These are phyloP conservation scores for Anthoceros angustus DNA, from an alignment of 225 moss, liverwort and hornwort species.

Conservation along the genomic window DNA sequence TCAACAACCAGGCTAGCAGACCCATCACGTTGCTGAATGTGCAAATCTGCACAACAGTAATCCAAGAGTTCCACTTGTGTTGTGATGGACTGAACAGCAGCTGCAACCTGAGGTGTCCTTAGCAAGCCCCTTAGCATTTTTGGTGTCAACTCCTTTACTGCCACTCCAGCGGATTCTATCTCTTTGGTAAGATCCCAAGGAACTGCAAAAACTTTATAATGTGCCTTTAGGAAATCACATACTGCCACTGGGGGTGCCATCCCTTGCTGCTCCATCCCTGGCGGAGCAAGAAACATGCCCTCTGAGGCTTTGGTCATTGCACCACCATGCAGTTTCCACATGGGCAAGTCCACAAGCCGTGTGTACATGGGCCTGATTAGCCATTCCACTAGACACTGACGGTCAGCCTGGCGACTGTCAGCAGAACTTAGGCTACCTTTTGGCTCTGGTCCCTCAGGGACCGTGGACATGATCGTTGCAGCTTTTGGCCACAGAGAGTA, in stretches of 20 bases:
- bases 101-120: constrained; percentile 45
- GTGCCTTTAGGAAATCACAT: constrained; percentile 69
- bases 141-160: constrained; percentile 62
- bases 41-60: constrained; percentile 68
- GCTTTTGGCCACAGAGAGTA: constrained; percentile 76
- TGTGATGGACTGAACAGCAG: constrained; percentile 50
- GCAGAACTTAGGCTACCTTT: constrained; percentile 19
- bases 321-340: constrained; percentile 75
- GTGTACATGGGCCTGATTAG: constrained; percentile 72
- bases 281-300: constrained; percentile 73
- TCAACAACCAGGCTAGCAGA: neutral
- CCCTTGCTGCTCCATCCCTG: constrained; percentile 56
- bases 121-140: constrained; percentile 61
- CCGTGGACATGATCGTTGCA: constrained; percentile 17
- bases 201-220: constrained; percentile 67
- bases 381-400: constrained; percentile 53
- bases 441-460: constrained; percentile 23
- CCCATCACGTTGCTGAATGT: constrained; percentile 15
- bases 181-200: constrained; percentile 73
- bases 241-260: constrained; percentile 58
- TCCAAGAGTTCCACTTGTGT: constrained; percentile 77
- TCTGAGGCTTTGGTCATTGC: constrained; percentile 58
- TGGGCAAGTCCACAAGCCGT: constrained; percentile 58
- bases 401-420: constrained; percentile 36
- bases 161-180: constrained; percentile 62